Conservation (phyloP, 148 eudicot species). For the Polygonum maritimum region DNA sequence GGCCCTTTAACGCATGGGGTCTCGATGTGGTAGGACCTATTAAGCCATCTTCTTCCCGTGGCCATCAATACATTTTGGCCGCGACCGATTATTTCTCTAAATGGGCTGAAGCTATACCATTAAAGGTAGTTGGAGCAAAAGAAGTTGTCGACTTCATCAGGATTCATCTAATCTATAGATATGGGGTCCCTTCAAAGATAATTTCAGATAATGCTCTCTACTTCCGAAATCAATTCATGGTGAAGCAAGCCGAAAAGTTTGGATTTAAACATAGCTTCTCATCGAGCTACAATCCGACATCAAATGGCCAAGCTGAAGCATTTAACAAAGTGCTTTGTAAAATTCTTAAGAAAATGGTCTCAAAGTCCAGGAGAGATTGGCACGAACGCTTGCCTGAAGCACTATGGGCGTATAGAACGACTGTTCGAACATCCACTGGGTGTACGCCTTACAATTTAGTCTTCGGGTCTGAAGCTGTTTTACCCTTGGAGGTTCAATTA, state of each 20-base stretch:
- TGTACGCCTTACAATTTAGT: background rate
- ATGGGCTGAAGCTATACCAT: background rate
- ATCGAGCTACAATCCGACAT: background rate
- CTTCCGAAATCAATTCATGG: background rate
- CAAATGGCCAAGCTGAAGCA: background rate
- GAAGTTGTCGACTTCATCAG: background rate
- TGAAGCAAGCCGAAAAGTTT: background rate
- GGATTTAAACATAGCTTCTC: background rate
- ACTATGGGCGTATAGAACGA: background rate
- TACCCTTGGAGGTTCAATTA: background rate
- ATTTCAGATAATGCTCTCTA: background rate
- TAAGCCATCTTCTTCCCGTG: background rate
- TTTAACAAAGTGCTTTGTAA: background rate
- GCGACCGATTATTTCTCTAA: background rate
- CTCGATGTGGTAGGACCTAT: background rate
- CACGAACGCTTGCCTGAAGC: background rate
- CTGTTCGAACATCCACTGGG: background rate
- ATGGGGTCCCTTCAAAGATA: background rate
- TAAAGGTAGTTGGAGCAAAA: background rate
- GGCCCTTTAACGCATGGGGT: too few relatives aligned
- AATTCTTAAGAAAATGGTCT: background rate
- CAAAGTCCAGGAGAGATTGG: background rate
- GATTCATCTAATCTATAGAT: background rate
- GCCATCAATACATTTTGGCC: background rate
- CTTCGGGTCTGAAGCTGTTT: background rate